phyloP scores from a whole-genome alignment of 768 basidiomycete genomes.

The Naganishia vaughanmartiniae region DNA sequence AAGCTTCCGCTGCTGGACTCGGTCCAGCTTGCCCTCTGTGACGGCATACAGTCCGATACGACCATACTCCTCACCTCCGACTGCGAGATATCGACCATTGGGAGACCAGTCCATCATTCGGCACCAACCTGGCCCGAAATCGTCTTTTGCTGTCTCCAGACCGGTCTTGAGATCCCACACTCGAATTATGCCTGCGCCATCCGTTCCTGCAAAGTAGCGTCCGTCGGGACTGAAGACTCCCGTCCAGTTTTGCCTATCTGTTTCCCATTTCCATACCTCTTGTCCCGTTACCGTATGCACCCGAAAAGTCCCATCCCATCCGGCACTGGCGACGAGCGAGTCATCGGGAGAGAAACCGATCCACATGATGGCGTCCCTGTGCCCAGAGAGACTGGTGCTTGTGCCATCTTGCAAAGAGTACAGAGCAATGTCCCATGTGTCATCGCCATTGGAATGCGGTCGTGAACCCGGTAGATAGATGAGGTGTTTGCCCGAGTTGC shows the following conservation, averaged over 20 bases:
- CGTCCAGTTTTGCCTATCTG: constrained; percentile 13
- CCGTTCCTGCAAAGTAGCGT: constrained; percentile 2
- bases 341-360: constrained; percentile 24
- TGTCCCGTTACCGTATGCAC: background rate
- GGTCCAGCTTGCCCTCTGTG: background rate
- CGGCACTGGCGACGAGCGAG: constrained; percentile 18
- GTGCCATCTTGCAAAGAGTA: background rate
- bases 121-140: background rate
- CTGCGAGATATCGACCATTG: constrained; percentile 3
- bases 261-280: background rate
- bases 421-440: constrained; percentile 18
- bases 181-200: constrained; percentile 1
- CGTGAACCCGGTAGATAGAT: background rate
- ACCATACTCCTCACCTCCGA: constrained; percentile 2
- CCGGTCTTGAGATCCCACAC: constrained; percentile 15
- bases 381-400: background rate
- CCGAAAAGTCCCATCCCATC: constrained; percentile 19
- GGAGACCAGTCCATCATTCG: constrained; percentile 5
- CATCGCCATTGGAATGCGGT: constrained; percentile 3
- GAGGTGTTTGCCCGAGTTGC: constrained; percentile 1
- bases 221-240: constrained; percentile 10
- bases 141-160: background rate
- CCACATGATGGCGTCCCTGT: constrained; percentile 19
- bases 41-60: background rate
- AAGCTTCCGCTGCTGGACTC: background rate